Evolutionary conservation across 768 basidiomycete genomes (phyloP).

Genomic region (Leccinum rimulosum): DNA sequence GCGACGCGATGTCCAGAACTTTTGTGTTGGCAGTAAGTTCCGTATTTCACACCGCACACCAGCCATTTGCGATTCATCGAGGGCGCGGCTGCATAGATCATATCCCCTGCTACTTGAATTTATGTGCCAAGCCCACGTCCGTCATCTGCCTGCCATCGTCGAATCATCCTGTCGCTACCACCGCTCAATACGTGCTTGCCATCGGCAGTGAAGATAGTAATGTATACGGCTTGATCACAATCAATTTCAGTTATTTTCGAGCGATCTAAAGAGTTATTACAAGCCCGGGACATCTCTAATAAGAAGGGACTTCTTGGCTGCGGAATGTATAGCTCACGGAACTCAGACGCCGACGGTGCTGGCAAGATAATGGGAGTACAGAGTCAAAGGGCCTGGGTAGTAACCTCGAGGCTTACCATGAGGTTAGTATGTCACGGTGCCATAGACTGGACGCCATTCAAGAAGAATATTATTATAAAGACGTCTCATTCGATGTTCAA

Average conservation of each 20-base stretch:
- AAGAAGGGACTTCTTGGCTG: too few relatives aligned
- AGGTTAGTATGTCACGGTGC: too few relatives aligned
- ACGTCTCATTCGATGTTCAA: background rate
- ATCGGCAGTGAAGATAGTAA: background rate
- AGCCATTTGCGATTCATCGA: too few relatives aligned
- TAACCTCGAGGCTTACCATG: too few relatives aligned
- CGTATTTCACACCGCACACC: background rate
- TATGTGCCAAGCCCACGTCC: background rate
- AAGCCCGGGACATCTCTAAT: too few relatives aligned
- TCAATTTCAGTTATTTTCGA: background rate
- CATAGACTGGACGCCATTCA: too few relatives aligned
- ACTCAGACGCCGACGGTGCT: too few relatives aligned
- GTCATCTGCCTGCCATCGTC: background rate
- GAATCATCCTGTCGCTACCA: fast-evolving
- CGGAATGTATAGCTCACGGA: too few relatives aligned
- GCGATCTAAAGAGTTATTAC: too few relatives aligned
- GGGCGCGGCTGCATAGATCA: background rate
- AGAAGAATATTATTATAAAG: too few relatives aligned
- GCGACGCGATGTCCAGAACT: background rate
- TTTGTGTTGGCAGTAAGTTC: background rate
- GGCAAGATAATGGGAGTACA: too few relatives aligned
- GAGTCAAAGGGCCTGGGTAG: too few relatives aligned
- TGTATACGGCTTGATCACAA: background rate
- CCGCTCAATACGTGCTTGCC: background rate
- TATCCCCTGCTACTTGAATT: background rate